These are phyloP conservation scores for Leccinellum rugosiceps DNA, from an alignment of 768 basidiomycete species.

Conservation along the genomic window DNA sequence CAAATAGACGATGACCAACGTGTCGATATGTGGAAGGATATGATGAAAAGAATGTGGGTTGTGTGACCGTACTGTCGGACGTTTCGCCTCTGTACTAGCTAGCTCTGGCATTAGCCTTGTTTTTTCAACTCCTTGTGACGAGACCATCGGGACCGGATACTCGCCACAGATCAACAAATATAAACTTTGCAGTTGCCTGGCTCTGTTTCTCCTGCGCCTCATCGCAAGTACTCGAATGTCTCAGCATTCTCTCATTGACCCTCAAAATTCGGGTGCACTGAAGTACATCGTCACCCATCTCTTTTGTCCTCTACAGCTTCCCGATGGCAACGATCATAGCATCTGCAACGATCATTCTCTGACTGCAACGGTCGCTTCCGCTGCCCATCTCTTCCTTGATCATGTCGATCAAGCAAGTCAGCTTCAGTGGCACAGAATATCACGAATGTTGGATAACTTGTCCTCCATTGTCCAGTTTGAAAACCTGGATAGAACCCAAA, in stretches of 20 bases:
- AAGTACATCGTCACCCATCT: constrained; percentile 38
- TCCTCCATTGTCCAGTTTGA: constrained; percentile 6
- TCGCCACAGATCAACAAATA: not conserved
- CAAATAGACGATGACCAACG: not conserved
- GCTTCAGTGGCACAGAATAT: not conserved
- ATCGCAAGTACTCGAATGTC: not conserved
- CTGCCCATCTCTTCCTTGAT: constrained; percentile 16
- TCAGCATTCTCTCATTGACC: not conserved
- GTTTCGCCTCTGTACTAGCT: not conserved
- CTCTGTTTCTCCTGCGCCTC: not conserved
- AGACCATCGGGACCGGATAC: no score
- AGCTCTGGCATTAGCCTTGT: no score
- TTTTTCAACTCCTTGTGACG: no score
- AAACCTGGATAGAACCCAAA: constrained; percentile 7
- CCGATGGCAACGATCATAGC: constrained; percentile 28
- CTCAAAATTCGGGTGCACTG: not conserved
- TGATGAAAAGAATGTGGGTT: not conserved
- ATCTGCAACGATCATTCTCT: constrained; percentile 27
- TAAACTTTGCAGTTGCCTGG: not conserved
- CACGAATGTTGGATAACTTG: not conserved
- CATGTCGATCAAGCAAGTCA: not conserved
- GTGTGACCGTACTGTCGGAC: not conserved
- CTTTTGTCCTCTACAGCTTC: constrained; percentile 39
- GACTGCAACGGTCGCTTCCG: constrained; percentile 14
- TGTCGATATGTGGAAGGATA: not conserved